A percentile compares a stretch with the other conserved stretches of the same genome.
phyloP scores from a whole-genome alignment of 305 asterid species.

The Fraxinus dipetala region DNA sequence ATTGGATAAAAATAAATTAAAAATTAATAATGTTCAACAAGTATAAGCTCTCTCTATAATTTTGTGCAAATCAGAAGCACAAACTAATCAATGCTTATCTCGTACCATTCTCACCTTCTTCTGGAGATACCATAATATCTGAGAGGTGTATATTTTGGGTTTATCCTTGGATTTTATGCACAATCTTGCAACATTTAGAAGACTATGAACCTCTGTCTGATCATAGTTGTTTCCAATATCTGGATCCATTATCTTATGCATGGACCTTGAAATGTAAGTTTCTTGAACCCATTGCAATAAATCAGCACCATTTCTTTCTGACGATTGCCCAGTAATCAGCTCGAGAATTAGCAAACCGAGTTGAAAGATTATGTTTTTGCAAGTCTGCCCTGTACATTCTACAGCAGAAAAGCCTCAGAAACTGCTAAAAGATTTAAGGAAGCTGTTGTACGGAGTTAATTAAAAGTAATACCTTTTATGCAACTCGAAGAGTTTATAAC shows the following conservation, averaged over 20 bases:
- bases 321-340: slow-evolving; percentile 83
- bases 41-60: too few species aligned
- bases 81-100: background rate
- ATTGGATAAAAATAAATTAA: background rate
- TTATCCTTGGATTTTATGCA: slow-evolving; percentile 55
- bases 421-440: background rate
- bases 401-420: slow-evolving; percentile 23
- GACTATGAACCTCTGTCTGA: slow-evolving; percentile 57
- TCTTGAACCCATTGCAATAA: slow-evolving; percentile 73
- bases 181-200: slow-evolving; percentile 67
- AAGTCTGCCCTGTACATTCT: slow-evolving; percentile 46
- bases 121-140: slow-evolving; percentile 71
- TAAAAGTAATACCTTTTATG: slow-evolving; percentile 45
- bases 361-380: slow-evolving; percentile 61
- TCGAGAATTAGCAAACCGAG: slow-evolving; percentile 80
- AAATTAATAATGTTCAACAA: background rate
- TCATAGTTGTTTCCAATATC: slow-evolving; percentile 69
- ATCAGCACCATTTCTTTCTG: slow-evolving; percentile 61
- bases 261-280: slow-evolving; percentile 44
- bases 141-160: slow-evolving; percentile 46
- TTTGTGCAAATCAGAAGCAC: background rate
- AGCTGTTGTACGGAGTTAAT: background rate
- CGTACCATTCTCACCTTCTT: slow-evolving; percentile 45
- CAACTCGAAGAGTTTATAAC: slow-evolving; percentile 34
- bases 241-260: slow-evolving; percentile 77